Evolutionary conservation across 2,329 filamentous ascomycete genomes (phyloP).

Genomic region (Talaromyces amestolkiae): DNA sequence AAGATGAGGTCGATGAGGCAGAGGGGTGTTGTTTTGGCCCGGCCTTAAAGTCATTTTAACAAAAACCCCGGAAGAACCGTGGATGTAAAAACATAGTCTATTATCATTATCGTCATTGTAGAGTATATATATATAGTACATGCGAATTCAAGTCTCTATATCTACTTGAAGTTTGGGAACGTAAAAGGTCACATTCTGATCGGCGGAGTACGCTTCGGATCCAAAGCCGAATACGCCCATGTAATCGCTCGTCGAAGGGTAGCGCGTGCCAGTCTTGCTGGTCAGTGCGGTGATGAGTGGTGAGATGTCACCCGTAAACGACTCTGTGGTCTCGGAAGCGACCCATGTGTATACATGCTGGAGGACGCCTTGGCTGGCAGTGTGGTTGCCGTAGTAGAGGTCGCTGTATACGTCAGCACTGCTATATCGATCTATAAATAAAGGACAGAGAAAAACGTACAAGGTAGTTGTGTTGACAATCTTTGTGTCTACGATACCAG

Average conservation of each 20-base stretch:
- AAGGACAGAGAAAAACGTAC: not conserved
- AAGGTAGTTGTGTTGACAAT: constrained; percentile 38
- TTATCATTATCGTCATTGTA: constrained; percentile 9
- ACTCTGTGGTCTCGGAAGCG: constrained; percentile 34
- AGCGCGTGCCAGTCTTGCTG: constrained; percentile 34
- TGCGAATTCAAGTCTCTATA: constrained; percentile 21
- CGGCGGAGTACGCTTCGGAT: constrained; percentile 49
- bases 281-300: constrained; percentile 41
- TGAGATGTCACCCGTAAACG: constrained; percentile 50
- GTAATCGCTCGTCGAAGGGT: constrained; percentile 46
- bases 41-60: not conserved
- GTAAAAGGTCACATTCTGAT: constrained; percentile 50
- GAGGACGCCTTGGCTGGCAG: not conserved
- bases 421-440: not conserved
- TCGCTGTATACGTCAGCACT: not conserved
- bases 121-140: constrained; percentile 8
- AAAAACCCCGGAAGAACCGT: not conserved
- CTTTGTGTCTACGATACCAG: constrained; percentile 34
- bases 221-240: constrained; percentile 55
- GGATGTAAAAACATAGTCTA: not conserved
- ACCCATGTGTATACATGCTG: constrained; percentile 52
- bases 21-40: constrained; percentile 13
- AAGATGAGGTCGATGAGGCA: constrained; percentile 9
- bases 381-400: constrained; percentile 9
- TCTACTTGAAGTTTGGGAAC: constrained; percentile 38